Evolutionary conservation across 73 alveolate species (phyloP).

Genomic region (Tetrahymena thermophila): DNA sequence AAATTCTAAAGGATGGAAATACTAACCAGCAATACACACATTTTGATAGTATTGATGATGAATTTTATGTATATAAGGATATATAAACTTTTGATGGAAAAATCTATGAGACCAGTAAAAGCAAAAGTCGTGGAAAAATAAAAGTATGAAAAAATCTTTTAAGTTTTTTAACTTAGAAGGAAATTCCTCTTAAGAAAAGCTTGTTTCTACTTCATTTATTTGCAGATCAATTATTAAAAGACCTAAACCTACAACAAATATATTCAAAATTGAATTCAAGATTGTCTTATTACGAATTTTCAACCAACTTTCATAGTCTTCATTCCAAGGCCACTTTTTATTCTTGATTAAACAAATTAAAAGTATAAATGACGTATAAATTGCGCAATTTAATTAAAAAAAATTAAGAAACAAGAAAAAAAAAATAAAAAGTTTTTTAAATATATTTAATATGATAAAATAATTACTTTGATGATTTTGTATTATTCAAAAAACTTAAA

Average conservation of each 20-base stretch:
- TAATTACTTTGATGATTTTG: background rate
- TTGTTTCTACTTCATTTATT: background rate
- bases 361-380: background rate
- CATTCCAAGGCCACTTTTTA: background rate
- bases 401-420: background rate
- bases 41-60: constrained; percentile 44
- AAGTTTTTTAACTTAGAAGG: background rate
- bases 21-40: constrained; percentile 39
- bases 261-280: background rate
- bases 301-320: background rate
- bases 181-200: background rate
- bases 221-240: background rate
- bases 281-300: background rate
- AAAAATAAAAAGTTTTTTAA: background rate
- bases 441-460: background rate
- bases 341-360: background rate
- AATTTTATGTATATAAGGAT: constrained; percentile 30
- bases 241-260: background rate
- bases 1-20: constrained; percentile 47
- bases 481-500: background rate
- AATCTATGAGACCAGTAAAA: constrained; percentile 39
- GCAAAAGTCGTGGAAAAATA: constrained; percentile 30
- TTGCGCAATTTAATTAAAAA: background rate
- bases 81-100: constrained; percentile 42
- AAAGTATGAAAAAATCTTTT: background rate